A percentile compares a stretch with the other conserved stretches of the same genome.
Evolutionary conservation across 1,284 basidiomycete species (phyloP).

Genomic region (Trametes versicolor): DNA sequence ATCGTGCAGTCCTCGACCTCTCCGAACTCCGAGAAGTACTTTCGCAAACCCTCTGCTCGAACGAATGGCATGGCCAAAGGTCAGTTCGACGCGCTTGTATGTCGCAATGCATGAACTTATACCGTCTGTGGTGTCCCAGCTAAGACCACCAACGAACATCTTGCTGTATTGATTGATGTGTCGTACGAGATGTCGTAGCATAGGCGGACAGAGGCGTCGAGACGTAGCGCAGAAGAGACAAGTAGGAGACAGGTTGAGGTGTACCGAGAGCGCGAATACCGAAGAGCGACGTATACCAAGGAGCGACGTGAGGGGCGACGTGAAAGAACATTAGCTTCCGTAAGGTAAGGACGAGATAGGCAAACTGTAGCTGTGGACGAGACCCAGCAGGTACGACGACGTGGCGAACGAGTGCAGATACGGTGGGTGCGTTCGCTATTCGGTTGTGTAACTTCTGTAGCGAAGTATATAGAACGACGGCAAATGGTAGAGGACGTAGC

Average conservation of each 20-base stretch:
- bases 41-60: slow-evolving; percentile 69
- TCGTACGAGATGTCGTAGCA: slow-evolving; percentile 28
- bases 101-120: slow-evolving; percentile 43
- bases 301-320: slow-evolving; percentile 41
- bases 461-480: slow-evolving; percentile 31
- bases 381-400: slow-evolving; percentile 14
- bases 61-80: slow-evolving; percentile 21
- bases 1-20: slow-evolving; percentile 92
- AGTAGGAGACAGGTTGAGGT: slow-evolving; percentile 39
- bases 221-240: slow-evolving; percentile 27
- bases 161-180: slow-evolving; percentile 69
- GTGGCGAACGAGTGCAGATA: slow-evolving; percentile 25
- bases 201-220: slow-evolving; percentile 23
- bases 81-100: slow-evolving; percentile 18
- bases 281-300: slow-evolving; percentile 19
- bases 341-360: slow-evolving; percentile 42
- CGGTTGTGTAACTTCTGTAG: slow-evolving; percentile 25
- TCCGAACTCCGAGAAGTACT: slow-evolving; percentile 75
- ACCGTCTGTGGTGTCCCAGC: slow-evolving; percentile 98
- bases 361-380: slow-evolving; percentile 34
- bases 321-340: slow-evolving; percentile 42
- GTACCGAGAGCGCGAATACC: slow-evolving; percentile 30
- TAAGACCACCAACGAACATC: slow-evolving; percentile 96
- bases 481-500: slow-evolving; percentile 38
- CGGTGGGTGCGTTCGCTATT: slow-evolving; percentile 23